phyloP scores from a whole-genome alignment of 1,139 yeast species.

The Blastobotrys capitulatus region DNA sequence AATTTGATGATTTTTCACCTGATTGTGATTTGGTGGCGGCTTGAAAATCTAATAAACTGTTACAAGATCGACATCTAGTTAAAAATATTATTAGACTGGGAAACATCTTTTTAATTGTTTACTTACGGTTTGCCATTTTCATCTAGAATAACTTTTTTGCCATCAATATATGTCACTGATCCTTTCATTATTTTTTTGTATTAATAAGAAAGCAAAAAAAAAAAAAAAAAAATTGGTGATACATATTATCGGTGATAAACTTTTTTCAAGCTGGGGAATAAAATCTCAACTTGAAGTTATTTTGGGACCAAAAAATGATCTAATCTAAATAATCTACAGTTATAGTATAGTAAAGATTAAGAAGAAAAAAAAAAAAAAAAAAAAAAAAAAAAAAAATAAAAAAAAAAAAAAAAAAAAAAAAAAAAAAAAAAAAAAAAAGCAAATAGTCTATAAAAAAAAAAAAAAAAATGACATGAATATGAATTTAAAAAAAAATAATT shows the following conservation, averaged over 20 bases:
- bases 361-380: too few relatives aligned
- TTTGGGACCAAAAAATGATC: neutral
- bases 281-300: too few relatives aligned
- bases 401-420: too few relatives aligned
- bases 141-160: slow-evolving; percentile 70
- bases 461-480: neutral
- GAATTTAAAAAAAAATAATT: neutral
- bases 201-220: neutral
- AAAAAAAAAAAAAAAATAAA: too few relatives aligned
- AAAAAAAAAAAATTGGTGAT: neutral
- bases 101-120: too few relatives aligned
- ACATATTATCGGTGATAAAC: neutral
- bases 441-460: too few relatives aligned
- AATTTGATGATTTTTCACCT: slow-evolving; percentile 1
- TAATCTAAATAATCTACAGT: neutral
- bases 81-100: too few relatives aligned
- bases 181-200: slow-evolving; percentile 5
- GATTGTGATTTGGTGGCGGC: slow-evolving; percentile 37
- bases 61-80: slow-evolving; percentile 83
- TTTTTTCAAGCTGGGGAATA: too few relatives aligned
- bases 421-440: too few relatives aligned
- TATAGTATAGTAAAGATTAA: too few relatives aligned
- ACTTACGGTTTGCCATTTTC: slow-evolving; percentile 89
- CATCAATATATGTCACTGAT: slow-evolving; percentile 32
- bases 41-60: slow-evolving; percentile 69